Evolutionary conservation across 2,329 filamentous ascomycete genomes (phyloP), one percentile per base, ranked within the genome.

Genomic region (Aspergillus luchuensis): DNA sequence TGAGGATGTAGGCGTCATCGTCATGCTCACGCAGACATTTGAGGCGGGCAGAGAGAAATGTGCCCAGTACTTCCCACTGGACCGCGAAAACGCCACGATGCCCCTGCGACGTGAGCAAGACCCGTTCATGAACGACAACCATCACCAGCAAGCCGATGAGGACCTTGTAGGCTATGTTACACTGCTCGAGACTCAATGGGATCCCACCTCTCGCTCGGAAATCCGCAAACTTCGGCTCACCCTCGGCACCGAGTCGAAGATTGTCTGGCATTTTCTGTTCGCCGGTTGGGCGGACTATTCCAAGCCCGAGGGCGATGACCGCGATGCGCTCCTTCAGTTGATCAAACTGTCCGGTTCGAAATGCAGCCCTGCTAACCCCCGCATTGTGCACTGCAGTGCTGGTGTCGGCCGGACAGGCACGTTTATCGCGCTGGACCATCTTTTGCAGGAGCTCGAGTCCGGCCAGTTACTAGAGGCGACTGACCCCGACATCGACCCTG

Each of bases 351-450:
- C 80, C 3, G 78, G 76, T 17, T 76, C 73, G 49, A 81, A 81
- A 65, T 74, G 71, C 28, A 78, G 79, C 7, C 65, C 81, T 6
- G 76, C 81, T 21, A 92, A 90, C 69, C 91, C 94, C 4, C 88
- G 94, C 58, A 88, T 98, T 61, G 85, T 92, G 10, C 90, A 93
- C 76, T 93, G 91, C 80, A 96, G 91, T 72, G 95, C 95, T 7
- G 95, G 95, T 41, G 94, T 99, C 13, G 95, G 95, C 11, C 87
- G 95, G 58, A 96, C 91, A 7, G 95, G 95, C 36, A 98, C 95
- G 0, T 99, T 98, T 73, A 97, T 99, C 70, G 90, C 92, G 1
- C 84, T 99, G n/a, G 95, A 98, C 76, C 92, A 96, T 75, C 85
- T 99, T 25, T 83, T 96, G 64, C 85, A 88, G 38, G 92, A 97